Conservation (phyloP, 129 eudicot species). For the Heracleum sosnowskyi region DNA sequence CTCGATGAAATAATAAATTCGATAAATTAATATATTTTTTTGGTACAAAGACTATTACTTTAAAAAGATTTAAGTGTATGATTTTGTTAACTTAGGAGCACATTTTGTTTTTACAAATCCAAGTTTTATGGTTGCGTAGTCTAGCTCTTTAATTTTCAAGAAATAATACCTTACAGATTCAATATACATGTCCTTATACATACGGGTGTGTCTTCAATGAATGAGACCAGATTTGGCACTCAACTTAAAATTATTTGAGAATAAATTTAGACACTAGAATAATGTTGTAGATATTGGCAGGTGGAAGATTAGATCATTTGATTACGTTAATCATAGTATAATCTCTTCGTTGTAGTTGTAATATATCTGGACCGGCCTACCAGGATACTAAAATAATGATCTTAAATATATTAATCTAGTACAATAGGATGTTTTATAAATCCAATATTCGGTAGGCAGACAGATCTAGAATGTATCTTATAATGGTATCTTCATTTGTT, state of each 20-base stretch:
- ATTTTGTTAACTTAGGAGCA: no score
- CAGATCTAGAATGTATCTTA: not conserved
- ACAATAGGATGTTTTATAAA: not conserved
- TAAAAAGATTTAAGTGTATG: no score
- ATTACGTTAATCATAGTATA: not conserved
- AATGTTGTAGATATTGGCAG: not conserved
- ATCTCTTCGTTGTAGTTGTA: not conserved
- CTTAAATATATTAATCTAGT: not conserved
- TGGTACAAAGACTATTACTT: no score
- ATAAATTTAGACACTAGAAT: not conserved
- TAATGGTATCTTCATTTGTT: not conserved
- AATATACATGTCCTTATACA: no score
- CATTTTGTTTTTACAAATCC: no score
- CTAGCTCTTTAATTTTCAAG: no score
- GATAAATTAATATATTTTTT: no score
- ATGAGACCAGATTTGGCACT: not conserved
- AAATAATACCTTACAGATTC: not conserved
- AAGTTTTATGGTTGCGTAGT: no score
- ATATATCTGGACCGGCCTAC: not conserved
- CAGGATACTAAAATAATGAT: not conserved
- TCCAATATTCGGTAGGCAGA: not conserved
- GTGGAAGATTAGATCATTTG: not conserved
- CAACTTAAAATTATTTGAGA: not conserved
- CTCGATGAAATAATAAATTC: no score
- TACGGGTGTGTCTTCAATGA: not conserved